These are phyloP conservation scores for Spathaspora sp. DNA, from an alignment of 1,139 yeast genomes.

Conservation along the genomic window DNA sequence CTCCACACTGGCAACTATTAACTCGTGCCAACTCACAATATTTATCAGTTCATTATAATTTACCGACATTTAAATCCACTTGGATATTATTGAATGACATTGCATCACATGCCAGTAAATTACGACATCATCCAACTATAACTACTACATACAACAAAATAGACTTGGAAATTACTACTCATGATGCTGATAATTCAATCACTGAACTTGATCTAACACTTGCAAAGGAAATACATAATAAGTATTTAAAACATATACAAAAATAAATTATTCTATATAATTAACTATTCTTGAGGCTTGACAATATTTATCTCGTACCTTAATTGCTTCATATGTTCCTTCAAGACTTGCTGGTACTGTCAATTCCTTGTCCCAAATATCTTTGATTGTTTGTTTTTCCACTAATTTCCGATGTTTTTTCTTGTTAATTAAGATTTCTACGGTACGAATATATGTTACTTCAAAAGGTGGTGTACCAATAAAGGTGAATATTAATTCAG, in stretches of 20 bases:
- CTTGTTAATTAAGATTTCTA: conserved; percentile 26
- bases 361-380: conserved; percentile 68
- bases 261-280: conserved; percentile 11
- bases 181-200: conserved; percentile 19
- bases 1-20: conserved; percentile 15
- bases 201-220: not conserved
- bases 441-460: conserved; percentile 54
- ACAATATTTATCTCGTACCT: conserved; percentile 81
- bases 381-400: conserved; percentile 74
- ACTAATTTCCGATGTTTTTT: conserved; percentile 43
- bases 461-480: conserved; percentile 74
- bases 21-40: conserved; percentile 8
- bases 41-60: conserved; percentile 26
- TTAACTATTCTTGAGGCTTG: conserved; percentile 37
- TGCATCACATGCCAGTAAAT: conserved; percentile 57
- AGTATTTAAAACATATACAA: conserved; percentile 5
- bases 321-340: conserved; percentile 92
- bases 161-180: too few species aligned
- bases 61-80: conserved; percentile 56
- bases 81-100: conserved; percentile 66
- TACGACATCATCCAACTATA: conserved; percentile 70
- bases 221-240: conserved; percentile 11
- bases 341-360: conserved; percentile 77
- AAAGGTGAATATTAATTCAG: conserved; percentile 66
- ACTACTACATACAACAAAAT: too few species aligned